phyloP scores from a whole-genome alignment of 257 asterid species.

The Cinchona pubescens region DNA sequence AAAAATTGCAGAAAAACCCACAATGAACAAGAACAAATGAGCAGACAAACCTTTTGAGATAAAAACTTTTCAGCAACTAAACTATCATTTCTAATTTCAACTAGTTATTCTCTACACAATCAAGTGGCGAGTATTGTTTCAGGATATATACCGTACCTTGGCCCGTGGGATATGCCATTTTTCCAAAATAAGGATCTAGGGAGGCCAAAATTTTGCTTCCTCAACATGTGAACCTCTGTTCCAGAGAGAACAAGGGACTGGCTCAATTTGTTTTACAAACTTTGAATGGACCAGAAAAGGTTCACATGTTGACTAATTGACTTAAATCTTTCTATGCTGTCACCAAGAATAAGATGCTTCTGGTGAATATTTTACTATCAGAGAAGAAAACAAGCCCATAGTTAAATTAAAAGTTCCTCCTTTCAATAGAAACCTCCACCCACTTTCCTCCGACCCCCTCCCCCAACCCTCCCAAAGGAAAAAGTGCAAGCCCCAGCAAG shows the following conservation, averaged over 20 bases:
- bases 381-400: not conserved
- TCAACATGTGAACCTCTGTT: too few relatives aligned
- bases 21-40: not conserved
- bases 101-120: not conserved
- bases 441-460: not conserved
- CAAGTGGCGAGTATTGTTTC: not conserved
- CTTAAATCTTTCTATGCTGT: not conserved
- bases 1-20: not conserved
- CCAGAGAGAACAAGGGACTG: not conserved
- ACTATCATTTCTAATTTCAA: not conserved
- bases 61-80: not conserved
- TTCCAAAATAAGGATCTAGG: not conserved
- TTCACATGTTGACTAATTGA: not conserved
- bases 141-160: not conserved
- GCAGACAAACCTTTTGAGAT: not conserved
- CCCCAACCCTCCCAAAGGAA: not conserved
- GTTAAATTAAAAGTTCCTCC: not conserved
- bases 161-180: not conserved
- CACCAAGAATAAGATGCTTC: not conserved
- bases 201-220: too few relatives aligned
- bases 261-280: not conserved
- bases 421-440: not conserved
- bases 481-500: not conserved
- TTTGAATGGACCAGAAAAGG: not conserved
- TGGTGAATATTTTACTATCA: not conserved